Base-by-base conservation (phyloP, 257 asterid genomes). In the Nicotiana tomentosiformis region DNA sequence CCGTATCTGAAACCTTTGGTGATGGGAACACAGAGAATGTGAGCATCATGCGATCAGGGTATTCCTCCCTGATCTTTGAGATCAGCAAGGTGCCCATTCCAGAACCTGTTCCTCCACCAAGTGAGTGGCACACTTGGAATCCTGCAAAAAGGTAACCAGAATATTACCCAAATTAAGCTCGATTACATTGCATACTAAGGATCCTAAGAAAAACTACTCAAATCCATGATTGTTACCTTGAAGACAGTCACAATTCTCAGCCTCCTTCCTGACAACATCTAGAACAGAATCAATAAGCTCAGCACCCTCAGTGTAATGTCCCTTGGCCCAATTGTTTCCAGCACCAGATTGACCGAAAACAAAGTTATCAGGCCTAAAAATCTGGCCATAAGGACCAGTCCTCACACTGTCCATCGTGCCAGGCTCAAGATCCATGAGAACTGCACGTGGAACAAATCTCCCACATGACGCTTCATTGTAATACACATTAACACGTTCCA, bases 391-490 rank as follows among this genome's bases (percentile, higher is more conserved):
- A 16, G 95, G 97, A 67, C 98, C 95, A 82, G 97, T 92, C 33
- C 98, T 92, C 20, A 94, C 98, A 86, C 96, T 91, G 90, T 94
- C 98, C 98, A 94, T 94, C 57, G 98, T 94, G 55, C 98, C 98
- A 33, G 98, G 98, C 84, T 94, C 98, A 83, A 94, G 94, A 86
- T 94, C 98, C 98, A 94, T 94, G 78, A 94, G 97, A 87, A 94
- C 97, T 11, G 98, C 97, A 82, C 97, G 97, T 80, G 98, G 98
- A 65, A 94, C 98, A 86, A 90, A 94, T 88, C 98, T 90, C 65
- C 98, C 97, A 86, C 97, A 94, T 0, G 98, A 92, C 53, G 98
- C 98, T 86, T 94, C 97, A 67, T 92, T 94, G 83, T 92, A 94
- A 85, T 94, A 94, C 79, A 94, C 98, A 70, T 94, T 94, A 30